These are phyloP conservation scores for Amphirosellinia nigrospora DNA, from an alignment of 495 filamentous ascomycete species.

Conservation along the genomic window DNA sequence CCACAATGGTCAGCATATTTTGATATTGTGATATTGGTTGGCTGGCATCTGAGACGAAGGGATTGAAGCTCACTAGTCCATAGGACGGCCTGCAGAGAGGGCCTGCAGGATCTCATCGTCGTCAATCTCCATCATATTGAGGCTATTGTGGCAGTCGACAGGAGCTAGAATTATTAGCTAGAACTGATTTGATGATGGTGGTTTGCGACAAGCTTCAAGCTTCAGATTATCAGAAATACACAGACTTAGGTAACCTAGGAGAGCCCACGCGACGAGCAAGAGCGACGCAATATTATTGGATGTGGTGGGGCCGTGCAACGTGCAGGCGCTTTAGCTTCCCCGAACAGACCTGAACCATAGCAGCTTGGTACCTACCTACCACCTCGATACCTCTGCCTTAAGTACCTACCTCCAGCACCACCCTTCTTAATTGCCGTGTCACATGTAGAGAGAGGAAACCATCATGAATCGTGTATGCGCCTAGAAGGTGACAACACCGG, in stretches of 20 bases:
- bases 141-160: constrained; percentile 16
- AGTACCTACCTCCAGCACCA: no score
- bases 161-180: background rate
- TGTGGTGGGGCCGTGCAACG: constrained; percentile 1
- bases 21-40: background rate
- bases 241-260: no score
- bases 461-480: background rate
- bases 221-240: no score
- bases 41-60: background rate
- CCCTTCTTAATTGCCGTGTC: background rate
- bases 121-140: constrained; percentile 56
- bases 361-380: background rate
- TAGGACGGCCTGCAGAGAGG: constrained; percentile 68
- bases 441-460: background rate
- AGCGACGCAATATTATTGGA: constrained; percentile 9
- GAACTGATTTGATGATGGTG: constrained; percentile 19
- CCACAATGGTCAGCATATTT: constrained; percentile 2
- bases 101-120: constrained; percentile 68
- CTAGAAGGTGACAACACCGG: background rate
- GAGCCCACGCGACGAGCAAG: constrained; percentile 14
- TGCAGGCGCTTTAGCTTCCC: background rate
- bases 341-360: background rate
- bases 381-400: background rate
- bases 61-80: constrained; percentile 66
- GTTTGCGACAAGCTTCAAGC: background rate